Evolutionary conservation across 2,329 filamentous ascomycete species (phyloP), one percentile per base, ranked within the genome.

Genomic region (Colletotrichum melonis): DNA sequence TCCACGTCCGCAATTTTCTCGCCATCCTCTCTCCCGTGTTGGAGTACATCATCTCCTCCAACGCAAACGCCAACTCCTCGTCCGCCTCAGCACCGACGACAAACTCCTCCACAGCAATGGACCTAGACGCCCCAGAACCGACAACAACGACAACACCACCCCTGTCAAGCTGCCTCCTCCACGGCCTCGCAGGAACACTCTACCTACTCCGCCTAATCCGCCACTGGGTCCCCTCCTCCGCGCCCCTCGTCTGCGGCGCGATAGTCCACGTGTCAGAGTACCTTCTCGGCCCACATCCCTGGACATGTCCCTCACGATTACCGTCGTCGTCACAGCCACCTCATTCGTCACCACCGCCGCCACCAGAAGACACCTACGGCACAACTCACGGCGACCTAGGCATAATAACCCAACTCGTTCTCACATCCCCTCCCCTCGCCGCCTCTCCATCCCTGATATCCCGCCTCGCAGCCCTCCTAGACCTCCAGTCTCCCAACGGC

Each of bases 381-480:
- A 90, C 92, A 5, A 89, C 88, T 0, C 92, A 94, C 78, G 93
- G 93, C 8, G 87, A 89, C 14, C 89, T 94, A 30, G 91, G 92
- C 5, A 93, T 93, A 79, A 86, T 94, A 69, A 91, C 89, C n/a
- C 92, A 94, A 80, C 83, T 94, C 16, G 86, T 93, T 1, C 83
- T 89, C 26, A 90, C 90, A 2, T 86, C 88, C 68, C 88, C 90
- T 0, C 81, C 83, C 5, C 85, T 88, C 74, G 90, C 91, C 14
- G 38, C 38, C 14, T 42, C 38, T 1, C 80, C 85, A 1, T 84
- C 86, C 59, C 81, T 94, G 3, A 86, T 89, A 74, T 81, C 82
- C 4, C 85, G 88, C 24, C 78, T 94, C 5, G 84, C 85, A 1
- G 84, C 85, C 11, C 78, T 94, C 12, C 83, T 94, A 3, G 86